Percentiles rank a stretch among this genome's conserved stretches.
phyloP scores from a whole-genome alignment of 2,329 filamentous ascomycete genomes.

The Keithomyces neogunnii region DNA sequence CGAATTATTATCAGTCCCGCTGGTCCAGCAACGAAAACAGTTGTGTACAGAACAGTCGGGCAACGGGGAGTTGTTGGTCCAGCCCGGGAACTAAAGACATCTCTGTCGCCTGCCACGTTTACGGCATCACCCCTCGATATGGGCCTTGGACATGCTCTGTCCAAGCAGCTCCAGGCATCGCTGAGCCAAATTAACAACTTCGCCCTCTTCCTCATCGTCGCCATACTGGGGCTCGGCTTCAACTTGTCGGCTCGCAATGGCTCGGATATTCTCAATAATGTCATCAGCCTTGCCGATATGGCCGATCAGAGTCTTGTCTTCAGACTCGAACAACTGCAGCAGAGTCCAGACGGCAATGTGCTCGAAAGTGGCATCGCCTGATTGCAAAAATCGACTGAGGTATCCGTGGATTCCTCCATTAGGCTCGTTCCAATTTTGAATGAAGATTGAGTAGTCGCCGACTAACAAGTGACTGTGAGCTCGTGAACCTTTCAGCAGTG shows the following conservation, averaged over 20 bases:
- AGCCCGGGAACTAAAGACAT: too few species aligned
- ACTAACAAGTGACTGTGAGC: constrained; percentile 43
- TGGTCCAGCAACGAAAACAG: neutral
- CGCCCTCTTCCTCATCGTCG: constrained; percentile 76
- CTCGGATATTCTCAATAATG: constrained; percentile 84
- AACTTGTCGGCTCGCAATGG: constrained; percentile 81
- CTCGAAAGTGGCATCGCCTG: constrained; percentile 94
- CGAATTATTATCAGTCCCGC: neutral
- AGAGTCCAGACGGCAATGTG: constrained; percentile 99
- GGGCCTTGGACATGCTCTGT: constrained; percentile 64
- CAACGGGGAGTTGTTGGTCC: neutral
- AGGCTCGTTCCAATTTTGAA: constrained; percentile 87
- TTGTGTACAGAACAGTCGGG: neutral
- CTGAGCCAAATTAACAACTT: constrained; percentile 85
- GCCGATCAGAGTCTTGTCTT: constrained; percentile 80
- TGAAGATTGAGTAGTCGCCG: constrained; percentile 92
- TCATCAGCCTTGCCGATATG: constrained; percentile 86
- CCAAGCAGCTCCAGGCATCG: constrained; percentile 82
- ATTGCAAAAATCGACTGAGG: constrained; percentile 83
- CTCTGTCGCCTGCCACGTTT: too few species aligned
- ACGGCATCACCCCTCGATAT: constrained; percentile 63
- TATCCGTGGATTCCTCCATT: constrained; percentile 95
- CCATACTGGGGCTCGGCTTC: constrained; percentile 80
- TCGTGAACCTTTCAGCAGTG: neutral
- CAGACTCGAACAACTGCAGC: constrained; percentile 88